phyloP scores from a whole-genome alignment of 2,329 filamentous ascomycete genomes.

The Pseudogymnoascus sp. region DNA sequence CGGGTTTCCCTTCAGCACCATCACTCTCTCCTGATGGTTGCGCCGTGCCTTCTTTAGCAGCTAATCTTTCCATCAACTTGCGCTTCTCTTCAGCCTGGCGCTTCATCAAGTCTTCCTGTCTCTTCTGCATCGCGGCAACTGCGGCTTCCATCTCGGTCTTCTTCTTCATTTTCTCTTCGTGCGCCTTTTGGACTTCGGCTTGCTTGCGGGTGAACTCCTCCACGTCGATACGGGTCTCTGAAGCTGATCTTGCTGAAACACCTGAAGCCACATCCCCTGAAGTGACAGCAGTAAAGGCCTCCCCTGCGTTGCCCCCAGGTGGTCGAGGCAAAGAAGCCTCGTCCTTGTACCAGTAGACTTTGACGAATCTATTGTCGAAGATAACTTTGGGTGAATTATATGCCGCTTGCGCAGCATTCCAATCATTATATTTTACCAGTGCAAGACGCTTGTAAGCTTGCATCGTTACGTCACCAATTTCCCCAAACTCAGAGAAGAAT shows the following conservation, averaged over 20 bases:
- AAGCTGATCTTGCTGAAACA: constrained; percentile 18
- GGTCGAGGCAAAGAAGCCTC: constrained; percentile 31
- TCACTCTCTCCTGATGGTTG: constrained; percentile 19
- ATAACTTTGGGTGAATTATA: constrained; percentile 72
- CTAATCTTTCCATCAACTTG: constrained; percentile 54
- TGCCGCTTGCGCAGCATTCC: constrained; percentile 59
- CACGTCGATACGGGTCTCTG: constrained; percentile 45
- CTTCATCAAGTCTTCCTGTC: constrained; percentile 53
- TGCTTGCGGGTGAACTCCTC: constrained; percentile 64
- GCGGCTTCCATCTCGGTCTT: constrained; percentile 55
- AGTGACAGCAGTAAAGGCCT: constrained; percentile 16
- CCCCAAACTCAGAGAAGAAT: constrained; percentile 69
- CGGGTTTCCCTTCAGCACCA: constrained; percentile 25
- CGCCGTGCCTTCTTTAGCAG: constrained; percentile 39
- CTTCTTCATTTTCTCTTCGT: constrained; percentile 59
- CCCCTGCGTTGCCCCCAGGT: constrained; percentile 16
- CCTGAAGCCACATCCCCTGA: constrained; percentile 25
- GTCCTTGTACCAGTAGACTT: constrained; percentile 69
- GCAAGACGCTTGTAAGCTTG: constrained; percentile 58
- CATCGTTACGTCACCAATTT: constrained; percentile 56
- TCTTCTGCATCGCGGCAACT: constrained; percentile 56
- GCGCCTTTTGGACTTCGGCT: constrained; percentile 61
- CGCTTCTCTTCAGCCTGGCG: constrained; percentile 59
- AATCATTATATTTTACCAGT: constrained; percentile 60
- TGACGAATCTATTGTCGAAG: constrained; percentile 80